These are phyloP conservation scores for Saturnispora saitoi DNA, from an alignment of 805 yeast genomes.

Conservation along the genomic window DNA sequence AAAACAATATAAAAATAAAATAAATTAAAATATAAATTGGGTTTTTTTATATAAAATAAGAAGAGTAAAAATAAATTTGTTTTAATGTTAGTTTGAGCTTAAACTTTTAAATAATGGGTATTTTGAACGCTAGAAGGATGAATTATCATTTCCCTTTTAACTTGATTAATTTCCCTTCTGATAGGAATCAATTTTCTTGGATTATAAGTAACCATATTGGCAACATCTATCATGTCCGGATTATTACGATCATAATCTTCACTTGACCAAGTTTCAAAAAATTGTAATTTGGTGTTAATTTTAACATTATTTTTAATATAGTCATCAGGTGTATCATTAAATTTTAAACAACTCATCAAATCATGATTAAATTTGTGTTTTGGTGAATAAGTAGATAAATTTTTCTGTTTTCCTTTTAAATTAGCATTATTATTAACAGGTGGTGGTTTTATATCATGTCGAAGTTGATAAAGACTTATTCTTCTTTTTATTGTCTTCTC, in stretches of 20 bases:
- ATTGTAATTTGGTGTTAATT: neutral
- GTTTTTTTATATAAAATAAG: neutral
- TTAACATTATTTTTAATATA: neutral
- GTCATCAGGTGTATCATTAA: neutral
- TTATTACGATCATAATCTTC: conserved; percentile 47
- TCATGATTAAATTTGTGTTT: neutral
- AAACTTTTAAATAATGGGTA: conserved; percentile 56
- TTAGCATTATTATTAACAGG: neutral
- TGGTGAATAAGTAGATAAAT: neutral
- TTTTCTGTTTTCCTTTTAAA: neutral
- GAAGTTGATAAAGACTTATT: neutral
- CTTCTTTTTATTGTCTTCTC: neutral
- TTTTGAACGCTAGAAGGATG: conserved; percentile 51
- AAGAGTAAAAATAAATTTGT: neutral
- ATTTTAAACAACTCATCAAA: conserved; percentile 11
- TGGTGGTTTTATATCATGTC: neutral
- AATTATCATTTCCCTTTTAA: conserved; percentile 58
- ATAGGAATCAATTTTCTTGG: conserved; percentile 45
- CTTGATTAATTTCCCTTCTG: conserved; percentile 56
- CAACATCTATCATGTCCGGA: conserved; percentile 39
- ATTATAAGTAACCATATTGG: conserved; percentile 36
- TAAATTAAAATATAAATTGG: neutral
- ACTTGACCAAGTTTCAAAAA: conserved; percentile 41
- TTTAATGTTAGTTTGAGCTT: neutral
- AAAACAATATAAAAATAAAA: neutral